These are phyloP conservation scores for Hypericum androsaemum DNA, from an alignment of 345 rosid genomes.

Conservation along the genomic window DNA sequence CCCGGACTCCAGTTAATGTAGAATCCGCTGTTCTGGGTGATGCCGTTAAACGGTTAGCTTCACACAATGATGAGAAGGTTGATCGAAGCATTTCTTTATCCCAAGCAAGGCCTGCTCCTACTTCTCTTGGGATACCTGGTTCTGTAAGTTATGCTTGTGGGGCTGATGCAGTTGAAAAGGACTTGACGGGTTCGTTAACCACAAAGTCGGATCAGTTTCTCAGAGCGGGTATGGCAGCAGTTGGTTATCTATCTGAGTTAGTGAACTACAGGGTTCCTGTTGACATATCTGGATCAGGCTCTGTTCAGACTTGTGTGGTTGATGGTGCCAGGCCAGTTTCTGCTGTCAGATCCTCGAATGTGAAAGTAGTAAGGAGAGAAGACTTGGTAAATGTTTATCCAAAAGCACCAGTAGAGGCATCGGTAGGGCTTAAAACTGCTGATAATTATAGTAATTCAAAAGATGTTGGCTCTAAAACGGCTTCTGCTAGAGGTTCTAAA, in stretches of 20 bases:
- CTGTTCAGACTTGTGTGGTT: constrained; percentile 41
- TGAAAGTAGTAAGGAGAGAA: constrained; percentile 47
- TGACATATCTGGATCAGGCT: constrained; percentile 38
- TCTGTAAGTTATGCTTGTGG: constrained; percentile 42
- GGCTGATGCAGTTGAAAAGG: constrained; percentile 26
- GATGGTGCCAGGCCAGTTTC: constrained; percentile 42
- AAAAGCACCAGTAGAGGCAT: constrained; percentile 34
- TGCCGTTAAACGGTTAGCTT: constrained; percentile 28
- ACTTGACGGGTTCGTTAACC: constrained; percentile 27
- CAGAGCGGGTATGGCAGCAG: constrained; percentile 63
- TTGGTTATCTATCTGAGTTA: constrained; percentile 51
- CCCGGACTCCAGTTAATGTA: constrained; percentile 22
- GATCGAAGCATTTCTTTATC: constrained; percentile 22
- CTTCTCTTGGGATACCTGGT: constrained; percentile 31
- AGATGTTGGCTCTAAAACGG: constrained; percentile 36
- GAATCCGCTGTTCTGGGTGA: constrained; percentile 26
- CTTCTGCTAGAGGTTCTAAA: constrained; percentile 32
- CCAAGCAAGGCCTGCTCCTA: constrained; percentile 30
- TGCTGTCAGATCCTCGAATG: constrained; percentile 39
- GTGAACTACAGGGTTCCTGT: constrained; percentile 54
- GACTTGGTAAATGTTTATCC: constrained; percentile 40
- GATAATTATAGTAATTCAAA: constrained; percentile 26
- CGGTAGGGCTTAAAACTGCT: constrained; percentile 22
- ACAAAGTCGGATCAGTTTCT: constrained; percentile 58
- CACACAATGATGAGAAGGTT: constrained; percentile 29